A percentile compares a stretch with the other conserved stretches of the same genome.
phyloP scores from a whole-genome alignment of 495 filamentous ascomycete genomes.

The Schizothecium vesticola region DNA sequence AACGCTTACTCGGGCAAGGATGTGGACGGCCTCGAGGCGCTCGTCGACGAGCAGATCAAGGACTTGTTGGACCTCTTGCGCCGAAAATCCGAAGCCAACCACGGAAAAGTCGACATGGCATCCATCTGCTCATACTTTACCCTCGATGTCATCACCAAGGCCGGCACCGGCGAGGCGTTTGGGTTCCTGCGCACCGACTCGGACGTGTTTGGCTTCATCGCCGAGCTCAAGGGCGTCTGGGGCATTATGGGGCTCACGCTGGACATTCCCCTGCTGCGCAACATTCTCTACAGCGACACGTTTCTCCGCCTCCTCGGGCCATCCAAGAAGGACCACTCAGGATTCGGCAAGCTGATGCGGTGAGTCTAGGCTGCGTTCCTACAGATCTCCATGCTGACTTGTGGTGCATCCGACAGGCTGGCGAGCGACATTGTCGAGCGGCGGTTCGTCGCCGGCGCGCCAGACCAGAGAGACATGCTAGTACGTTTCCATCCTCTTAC shows the following conservation, averaged over 20 bases:
- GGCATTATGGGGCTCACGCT: not conserved
- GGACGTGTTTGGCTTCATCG: slow-evolving; percentile 47
- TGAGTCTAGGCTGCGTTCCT: not conserved
- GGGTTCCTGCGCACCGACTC: slow-evolving; percentile 38
- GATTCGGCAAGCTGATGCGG: slow-evolving; percentile 32
- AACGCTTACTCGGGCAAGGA: slow-evolving; percentile 39
- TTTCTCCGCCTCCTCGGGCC: slow-evolving; percentile 52
- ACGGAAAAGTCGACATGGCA: slow-evolving; percentile 35
- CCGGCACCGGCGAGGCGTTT: slow-evolving; percentile 49
- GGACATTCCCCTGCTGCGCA: not conserved
- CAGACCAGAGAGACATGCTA: slow-evolving; percentile 36
- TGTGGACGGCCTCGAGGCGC: not conserved
- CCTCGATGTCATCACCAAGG: slow-evolving; percentile 44
- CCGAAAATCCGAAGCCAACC: not conserved
- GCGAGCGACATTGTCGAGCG: slow-evolving; percentile 23
- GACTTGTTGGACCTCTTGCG: not conserved
- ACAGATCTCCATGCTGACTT: not conserved
- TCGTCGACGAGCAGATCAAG: slow-evolving; percentile 2
- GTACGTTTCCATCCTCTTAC: slow-evolving; percentile 25
- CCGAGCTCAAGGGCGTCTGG: slow-evolving; percentile 13
- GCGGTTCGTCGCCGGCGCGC: slow-evolving; percentile 30
- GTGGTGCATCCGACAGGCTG: not conserved
- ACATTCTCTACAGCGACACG: not conserved
- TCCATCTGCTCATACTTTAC: slow-evolving; percentile 43
- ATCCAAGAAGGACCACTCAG: slow-evolving; percentile 47